phyloP scores from a whole-genome alignment of 148 eudicot species.

The Pouteria glomerata region DNA sequence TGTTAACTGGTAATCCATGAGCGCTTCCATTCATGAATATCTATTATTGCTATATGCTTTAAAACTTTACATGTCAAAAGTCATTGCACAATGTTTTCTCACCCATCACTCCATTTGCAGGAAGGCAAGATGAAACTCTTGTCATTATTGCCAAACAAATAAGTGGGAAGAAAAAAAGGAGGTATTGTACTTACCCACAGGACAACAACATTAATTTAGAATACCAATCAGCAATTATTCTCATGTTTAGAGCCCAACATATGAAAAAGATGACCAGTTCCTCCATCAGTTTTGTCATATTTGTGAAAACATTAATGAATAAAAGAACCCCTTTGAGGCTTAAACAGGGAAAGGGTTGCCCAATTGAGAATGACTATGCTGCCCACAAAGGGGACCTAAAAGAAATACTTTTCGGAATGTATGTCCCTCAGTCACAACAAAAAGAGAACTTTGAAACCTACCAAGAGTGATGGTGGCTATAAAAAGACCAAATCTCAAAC shows the following conservation, averaged over 20 bases:
- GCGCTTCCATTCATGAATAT: no score
- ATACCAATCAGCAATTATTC: conserved; percentile 1
- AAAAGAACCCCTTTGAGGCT: conserved; percentile 18
- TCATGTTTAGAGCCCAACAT: no score
- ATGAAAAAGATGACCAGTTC: conserved; percentile 5
- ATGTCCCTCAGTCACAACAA: conserved; percentile 21
- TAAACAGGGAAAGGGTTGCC: conserved; percentile 26
- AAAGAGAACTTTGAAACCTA: not conserved
- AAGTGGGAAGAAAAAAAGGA: conserved; percentile 10
- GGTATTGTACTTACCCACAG: not conserved
- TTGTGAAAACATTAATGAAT: not conserved
- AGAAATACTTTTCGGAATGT: conserved; percentile 30
- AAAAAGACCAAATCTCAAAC: conserved; percentile 23
- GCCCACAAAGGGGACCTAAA: conserved; percentile 77
- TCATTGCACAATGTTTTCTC: not conserved
- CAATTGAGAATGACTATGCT: conserved; percentile 45
- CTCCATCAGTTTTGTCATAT: conserved; percentile 1
- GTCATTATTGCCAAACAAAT: conserved; percentile 3
- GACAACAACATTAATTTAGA: conserved; percentile 10
- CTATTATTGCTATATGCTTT: no score
- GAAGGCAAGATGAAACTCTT: conserved; percentile 11
- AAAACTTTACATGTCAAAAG: not conserved
- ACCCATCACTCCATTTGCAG: not conserved
- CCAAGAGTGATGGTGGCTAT: conserved; percentile 40
- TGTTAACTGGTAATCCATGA: no score